Conservation (phyloP, 176 grass and related monocot species). For the Neostapfia colusana region DNA sequence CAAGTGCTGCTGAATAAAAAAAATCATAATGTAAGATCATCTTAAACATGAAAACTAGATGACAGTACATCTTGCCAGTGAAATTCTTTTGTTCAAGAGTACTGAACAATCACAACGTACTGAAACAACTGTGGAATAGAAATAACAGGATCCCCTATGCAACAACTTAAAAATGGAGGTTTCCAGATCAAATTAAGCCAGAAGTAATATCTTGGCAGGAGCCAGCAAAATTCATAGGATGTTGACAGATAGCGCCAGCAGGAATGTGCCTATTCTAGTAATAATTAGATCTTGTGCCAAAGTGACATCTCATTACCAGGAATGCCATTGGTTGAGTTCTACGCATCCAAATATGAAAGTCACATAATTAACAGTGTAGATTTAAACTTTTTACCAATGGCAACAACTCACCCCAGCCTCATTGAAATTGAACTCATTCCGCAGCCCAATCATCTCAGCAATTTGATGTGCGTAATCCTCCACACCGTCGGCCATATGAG, state of each 20-base stretch:
- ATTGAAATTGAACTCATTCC: slow-evolving; percentile 94
- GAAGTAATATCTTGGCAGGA: background rate
- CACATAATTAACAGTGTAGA: background rate
- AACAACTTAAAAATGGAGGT: slow-evolving; percentile 9
- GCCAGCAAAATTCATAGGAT: background rate
- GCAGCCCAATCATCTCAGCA: slow-evolving; percentile 94
- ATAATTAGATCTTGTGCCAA: slow-evolving; percentile 1
- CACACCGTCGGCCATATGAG: slow-evolving; percentile 85
- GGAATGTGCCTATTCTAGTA: background rate
- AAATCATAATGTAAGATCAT: background rate
- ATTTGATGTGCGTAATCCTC: slow-evolving; percentile 97
- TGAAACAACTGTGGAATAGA: background rate
- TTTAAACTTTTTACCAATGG: slow-evolving; percentile 20
- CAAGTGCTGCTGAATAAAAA: slow-evolving; percentile 12
- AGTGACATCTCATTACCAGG: slow-evolving; percentile 7
- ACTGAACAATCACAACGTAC: background rate
- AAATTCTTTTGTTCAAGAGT: background rate
- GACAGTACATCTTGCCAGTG: background rate
- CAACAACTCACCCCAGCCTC: slow-evolving; percentile 75
- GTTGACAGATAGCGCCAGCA: slow-evolving; percentile 11
- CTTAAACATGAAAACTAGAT: background rate
- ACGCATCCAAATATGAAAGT: slow-evolving; percentile 10
- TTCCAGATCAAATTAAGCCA: slow-evolving; percentile 13
- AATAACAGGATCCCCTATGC: background rate
- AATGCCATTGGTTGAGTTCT: slow-evolving; percentile 18